phyloP scores from a whole-genome alignment of 768 basidiomycete species.

The Scleroderma citrinum region DNA sequence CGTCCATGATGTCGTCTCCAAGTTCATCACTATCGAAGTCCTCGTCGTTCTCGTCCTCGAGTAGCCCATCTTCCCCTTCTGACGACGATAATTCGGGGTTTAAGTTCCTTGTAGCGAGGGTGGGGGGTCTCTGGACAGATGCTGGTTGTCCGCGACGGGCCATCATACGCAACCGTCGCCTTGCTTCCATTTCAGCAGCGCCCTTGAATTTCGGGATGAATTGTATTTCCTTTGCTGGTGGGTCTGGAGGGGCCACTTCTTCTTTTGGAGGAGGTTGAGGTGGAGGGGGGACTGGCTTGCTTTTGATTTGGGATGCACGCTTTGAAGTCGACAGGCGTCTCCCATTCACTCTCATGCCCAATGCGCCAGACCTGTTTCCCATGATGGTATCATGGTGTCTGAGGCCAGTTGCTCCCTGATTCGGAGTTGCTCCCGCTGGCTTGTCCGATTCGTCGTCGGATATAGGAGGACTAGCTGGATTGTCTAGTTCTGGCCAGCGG shows the following conservation, averaged over 20 bases:
- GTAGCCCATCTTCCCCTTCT: conserved; percentile 44
- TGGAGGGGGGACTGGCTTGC: conserved; percentile 4
- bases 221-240: conserved; percentile 45
- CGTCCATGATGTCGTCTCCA: conserved; percentile 48
- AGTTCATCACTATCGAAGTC: conserved; percentile 47
- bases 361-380: conserved; percentile 60
- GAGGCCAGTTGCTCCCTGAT: conserved; percentile 54
- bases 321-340: conserved; percentile 51
- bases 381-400: conserved; percentile 90
- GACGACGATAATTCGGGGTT: conserved; percentile 48
- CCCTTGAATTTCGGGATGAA: conserved; percentile 79
- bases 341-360: conserved; percentile 74
- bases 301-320: conserved; percentile 32
- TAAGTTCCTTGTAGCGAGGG: conserved; percentile 31
- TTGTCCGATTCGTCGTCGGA: conserved; percentile 61
- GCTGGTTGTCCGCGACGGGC: conserved; percentile 45
- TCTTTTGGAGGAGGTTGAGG: conserved; percentile 4
- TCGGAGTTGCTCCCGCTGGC: conserved; percentile 50
- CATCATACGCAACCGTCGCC: conserved; percentile 59
- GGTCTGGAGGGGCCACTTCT: conserved; percentile 19
- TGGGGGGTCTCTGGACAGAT: conserved; percentile 16
- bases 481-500: conserved; percentile 79
- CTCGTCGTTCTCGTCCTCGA: conserved; percentile 46
- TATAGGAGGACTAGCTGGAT: conserved; percentile 64
- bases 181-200: conserved; percentile 81